Base-by-base conservation (phyloP, 2,329 filamentous ascomycete genomes). In the Aspergillus fructus region DNA sequence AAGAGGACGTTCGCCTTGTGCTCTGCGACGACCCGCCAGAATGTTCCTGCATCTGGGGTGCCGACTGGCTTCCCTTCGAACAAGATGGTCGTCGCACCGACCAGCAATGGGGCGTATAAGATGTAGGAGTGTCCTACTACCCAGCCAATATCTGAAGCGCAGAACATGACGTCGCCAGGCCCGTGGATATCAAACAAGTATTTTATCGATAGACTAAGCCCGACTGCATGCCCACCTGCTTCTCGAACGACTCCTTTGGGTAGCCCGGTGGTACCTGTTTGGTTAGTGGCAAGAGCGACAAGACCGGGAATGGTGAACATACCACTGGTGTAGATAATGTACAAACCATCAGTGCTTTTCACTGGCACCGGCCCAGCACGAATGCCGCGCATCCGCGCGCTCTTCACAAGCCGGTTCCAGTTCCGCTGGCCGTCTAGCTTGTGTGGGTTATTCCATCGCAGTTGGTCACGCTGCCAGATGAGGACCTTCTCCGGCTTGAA, bases 61-160 rank as follows among this genome's bases (percentile, higher is more conserved):
- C 92, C 92, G 12, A 96, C 81, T 0, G 93, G 93, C 64, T 97
- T 97, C n/a, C 93, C 93, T 76, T 97, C 93, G 72, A 92, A 97
- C 0, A 97, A 79, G 1, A 97, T 85, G 0, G 91, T 96, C 1
- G 92, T 88, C 2, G 93, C 92, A 5, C 93, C 93, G 0, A 89
- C 85, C 2, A 97, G 83, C 5, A 97, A 83, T 12, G 93, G 93
- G 4, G 86, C 93, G 69, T 97, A 97, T 12, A 96, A 79, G 61
- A 96, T 96, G 71, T 94, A 97, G 5, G 86, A 89, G 70, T 92
- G 86, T 3, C 90, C 90, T 0, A 94, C 90, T 0, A 93, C 91
- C 93, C 93, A 97, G 33, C 93, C 93, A 56, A 97, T 93, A 68
- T 97, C 93, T 13, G 88, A 91, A 1, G 89, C 88, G 5, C 87